phyloP scores from a whole-genome alignment of 2,329 filamentous ascomycete genomes.

The Tolypocladium pustulatum region DNA sequence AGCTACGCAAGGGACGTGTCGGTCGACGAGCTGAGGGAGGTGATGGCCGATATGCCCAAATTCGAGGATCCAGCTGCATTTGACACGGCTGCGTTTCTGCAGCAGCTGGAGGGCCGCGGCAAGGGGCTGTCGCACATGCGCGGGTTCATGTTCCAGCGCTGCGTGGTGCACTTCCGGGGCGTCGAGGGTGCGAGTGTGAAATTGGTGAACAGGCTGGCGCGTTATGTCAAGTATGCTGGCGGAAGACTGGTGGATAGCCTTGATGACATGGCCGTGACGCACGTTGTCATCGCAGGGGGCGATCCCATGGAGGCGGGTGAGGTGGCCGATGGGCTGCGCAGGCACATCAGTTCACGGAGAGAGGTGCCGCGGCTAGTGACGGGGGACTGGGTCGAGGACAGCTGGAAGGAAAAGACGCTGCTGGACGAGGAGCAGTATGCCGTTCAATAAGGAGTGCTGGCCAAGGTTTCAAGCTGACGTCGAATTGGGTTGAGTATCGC shows the following conservation, averaged over 20 bases:
- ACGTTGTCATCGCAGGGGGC: slow-evolving; percentile 49
- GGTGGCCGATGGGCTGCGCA: slow-evolving; percentile 32
- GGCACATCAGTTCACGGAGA: slow-evolving; percentile 31
- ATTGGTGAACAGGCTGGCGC: slow-evolving; percentile 34
- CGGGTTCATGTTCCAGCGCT: slow-evolving; percentile 41
- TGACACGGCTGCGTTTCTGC: slow-evolving; percentile 34
- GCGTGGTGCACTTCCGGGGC: slow-evolving; percentile 28
- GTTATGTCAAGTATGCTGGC: slow-evolving; percentile 58
- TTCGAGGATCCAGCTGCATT: slow-evolving; percentile 30
- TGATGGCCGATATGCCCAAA: slow-evolving; percentile 41
- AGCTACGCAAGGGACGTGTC: slow-evolving; percentile 67
- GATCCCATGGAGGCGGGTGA: slow-evolving; percentile 26
- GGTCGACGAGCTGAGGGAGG: slow-evolving; percentile 47
- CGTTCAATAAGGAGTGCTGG: slow-evolving; percentile 8
- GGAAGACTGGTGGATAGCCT: slow-evolving; percentile 45
- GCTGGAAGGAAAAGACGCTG: slow-evolving; percentile 68
- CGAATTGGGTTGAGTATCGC: too few relatives aligned
- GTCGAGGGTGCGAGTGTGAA: slow-evolving; percentile 18
- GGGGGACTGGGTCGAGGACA: slow-evolving; percentile 63
- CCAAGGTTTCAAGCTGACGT: background rate
- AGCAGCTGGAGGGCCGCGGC: slow-evolving; percentile 45
- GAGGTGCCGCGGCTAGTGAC: slow-evolving; percentile 60
- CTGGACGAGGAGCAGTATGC: slow-evolving; percentile 65
- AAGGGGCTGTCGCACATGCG: slow-evolving; percentile 40
- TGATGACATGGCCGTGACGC: slow-evolving; percentile 51